Percentiles rank a stretch among this genome's conserved stretches.
Evolutionary conservation across 257 asterid species (phyloP).

Genomic region (Jacaranda mimosifolia): DNA sequence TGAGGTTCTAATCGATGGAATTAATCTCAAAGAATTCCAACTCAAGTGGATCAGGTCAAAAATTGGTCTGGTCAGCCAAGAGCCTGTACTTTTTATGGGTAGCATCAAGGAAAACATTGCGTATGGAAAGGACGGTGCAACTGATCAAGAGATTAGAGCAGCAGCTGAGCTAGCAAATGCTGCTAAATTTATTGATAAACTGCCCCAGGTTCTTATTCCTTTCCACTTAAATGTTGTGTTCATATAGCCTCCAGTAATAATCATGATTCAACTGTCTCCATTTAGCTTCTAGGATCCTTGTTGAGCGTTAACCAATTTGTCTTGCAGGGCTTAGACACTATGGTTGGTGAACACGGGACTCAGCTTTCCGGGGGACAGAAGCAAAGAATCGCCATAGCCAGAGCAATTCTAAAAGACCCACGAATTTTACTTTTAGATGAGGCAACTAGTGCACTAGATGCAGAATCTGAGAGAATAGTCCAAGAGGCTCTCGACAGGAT

Average conservation of each 20-base stretch:
- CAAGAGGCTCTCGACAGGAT: conserved; percentile 89
- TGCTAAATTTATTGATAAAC: conserved; percentile 76
- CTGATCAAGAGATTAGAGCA: conserved; percentile 63
- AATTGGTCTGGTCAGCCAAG: conserved; percentile 91
- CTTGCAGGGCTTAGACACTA: conserved; percentile 73
- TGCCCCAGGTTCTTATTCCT: conserved; percentile 64
- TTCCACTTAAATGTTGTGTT: not conserved
- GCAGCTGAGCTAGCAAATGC: conserved; percentile 83
- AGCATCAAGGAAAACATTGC: conserved; percentile 85
- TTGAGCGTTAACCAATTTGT: conserved; percentile 19
- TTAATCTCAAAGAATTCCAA: conserved; percentile 73
- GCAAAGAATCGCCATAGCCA: conserved; percentile 87
- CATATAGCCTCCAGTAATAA: not conserved
- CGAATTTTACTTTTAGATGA: conserved; percentile 82
- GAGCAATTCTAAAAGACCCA: conserved; percentile 85
- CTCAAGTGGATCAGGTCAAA: conserved; percentile 88
- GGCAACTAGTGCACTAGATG: conserved; percentile 93
- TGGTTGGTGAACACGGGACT: conserved; percentile 91
- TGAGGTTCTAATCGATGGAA: conserved; percentile 76
- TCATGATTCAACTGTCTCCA: not conserved
- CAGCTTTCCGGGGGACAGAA: conserved; percentile 96
- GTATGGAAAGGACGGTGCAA: conserved; percentile 79
- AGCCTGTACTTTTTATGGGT: conserved; percentile 74
- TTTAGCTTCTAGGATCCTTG: not conserved
- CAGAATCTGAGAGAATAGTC: conserved; percentile 86